Conservation (phyloP, 2,329 filamentous ascomycete genomes). For the Teratosphaeria destructans region DNA sequence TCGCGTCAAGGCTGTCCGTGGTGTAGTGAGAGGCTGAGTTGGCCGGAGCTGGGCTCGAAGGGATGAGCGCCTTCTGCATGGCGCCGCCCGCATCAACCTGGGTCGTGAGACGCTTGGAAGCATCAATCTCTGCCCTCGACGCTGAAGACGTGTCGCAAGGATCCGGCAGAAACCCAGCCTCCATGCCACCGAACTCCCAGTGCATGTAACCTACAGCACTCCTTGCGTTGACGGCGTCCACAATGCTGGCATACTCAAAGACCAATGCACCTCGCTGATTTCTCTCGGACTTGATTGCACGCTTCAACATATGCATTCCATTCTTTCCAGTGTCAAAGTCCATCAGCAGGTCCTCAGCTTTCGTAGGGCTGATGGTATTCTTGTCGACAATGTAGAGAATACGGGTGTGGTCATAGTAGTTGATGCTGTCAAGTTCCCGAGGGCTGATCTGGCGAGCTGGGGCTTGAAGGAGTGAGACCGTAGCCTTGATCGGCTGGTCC, state of each 20-base stretch:
- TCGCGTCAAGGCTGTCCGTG: neutral
- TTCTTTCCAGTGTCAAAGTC: neutral
- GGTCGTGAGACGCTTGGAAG: neutral
- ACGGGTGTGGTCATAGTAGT: neutral
- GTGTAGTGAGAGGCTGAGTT: neutral
- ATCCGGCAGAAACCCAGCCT: constrained; percentile 6
- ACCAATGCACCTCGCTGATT: constrained; percentile 4
- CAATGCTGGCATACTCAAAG: constrained; percentile 7
- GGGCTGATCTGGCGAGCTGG: constrained; percentile 1
- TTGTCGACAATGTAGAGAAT: constrained; percentile 1
- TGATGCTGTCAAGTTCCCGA: neutral
- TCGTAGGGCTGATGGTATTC: neutral
- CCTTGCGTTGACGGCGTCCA: constrained; percentile 2
- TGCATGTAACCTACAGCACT: neutral
- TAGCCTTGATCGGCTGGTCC: constrained; percentile 1
- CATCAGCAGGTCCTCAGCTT: neutral
- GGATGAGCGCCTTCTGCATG: neutral
- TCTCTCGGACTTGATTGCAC: neutral
- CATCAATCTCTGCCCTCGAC: neutral
- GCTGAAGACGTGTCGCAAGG: constrained; percentile 4
- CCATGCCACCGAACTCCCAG: neutral
- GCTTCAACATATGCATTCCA: neutral
- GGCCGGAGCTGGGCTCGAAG: neutral
- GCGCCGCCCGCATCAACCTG: neutral
- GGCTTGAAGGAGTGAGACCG: constrained; percentile 2